A percentile compares a stretch with the other conserved stretches of the same genome.
Conservation (phyloP, 441 rosid species). For the Pelargonium exstipulatum region DNA sequence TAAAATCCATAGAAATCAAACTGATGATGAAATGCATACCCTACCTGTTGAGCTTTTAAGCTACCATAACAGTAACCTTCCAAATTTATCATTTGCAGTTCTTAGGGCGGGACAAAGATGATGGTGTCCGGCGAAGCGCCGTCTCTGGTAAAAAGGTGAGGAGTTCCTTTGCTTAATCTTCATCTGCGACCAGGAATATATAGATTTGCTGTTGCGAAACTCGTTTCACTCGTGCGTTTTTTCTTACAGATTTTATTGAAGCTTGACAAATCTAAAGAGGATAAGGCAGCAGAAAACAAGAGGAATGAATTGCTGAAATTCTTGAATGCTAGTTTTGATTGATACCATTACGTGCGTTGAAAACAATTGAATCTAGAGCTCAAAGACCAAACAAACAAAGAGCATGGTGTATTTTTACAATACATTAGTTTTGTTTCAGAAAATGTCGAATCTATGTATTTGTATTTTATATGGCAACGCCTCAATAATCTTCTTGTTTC, state of each 20-base stretch:
- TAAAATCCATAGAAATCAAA: too few relatives aligned
- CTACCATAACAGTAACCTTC: background rate
- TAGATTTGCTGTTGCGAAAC: background rate
- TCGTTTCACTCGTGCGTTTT: slow-evolving; percentile 7
- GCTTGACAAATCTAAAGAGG: slow-evolving; percentile 92
- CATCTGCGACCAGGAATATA: background rate
- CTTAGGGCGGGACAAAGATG: slow-evolving; percentile 65
- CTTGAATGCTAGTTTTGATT: slow-evolving; percentile 91
- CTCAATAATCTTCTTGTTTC: too few relatives aligned
- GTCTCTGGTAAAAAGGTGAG: slow-evolving; percentile 91
- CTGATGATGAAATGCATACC: too few relatives aligned
- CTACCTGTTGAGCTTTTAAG: too few relatives aligned
- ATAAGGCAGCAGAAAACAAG: slow-evolving; percentile 79
- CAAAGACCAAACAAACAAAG: too few relatives aligned
- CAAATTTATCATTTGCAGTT: slow-evolving; percentile 36
- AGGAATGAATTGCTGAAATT: slow-evolving; percentile 88
- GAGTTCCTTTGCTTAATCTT: background rate
- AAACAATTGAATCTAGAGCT: too few relatives aligned
- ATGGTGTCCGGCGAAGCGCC: slow-evolving; percentile 82
- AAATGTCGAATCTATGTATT: too few relatives aligned
- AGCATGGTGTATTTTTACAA: too few relatives aligned
- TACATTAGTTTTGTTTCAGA: too few relatives aligned
- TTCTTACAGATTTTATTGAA: slow-evolving; percentile 64
- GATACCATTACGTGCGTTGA: slow-evolving; percentile 12
- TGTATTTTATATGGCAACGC: too few relatives aligned